Conservation (phyloP, 2,329 filamentous ascomycete species). For the Mycogone perniciosa region DNA sequence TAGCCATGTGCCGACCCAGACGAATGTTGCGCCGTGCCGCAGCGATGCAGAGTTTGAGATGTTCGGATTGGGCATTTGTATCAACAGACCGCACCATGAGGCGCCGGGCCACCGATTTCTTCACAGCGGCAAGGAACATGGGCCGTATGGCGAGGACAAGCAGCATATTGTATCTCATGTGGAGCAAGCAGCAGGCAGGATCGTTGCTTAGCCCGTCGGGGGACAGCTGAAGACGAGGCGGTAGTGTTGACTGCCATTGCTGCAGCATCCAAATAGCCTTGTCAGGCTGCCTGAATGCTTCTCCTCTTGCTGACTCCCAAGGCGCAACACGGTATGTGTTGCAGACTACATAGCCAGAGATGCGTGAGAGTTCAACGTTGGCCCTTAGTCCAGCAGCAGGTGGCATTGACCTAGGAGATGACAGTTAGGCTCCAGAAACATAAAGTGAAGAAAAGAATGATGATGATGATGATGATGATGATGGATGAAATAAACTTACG, state of each 20-base stretch:
- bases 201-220: conserved; percentile 32
- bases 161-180: conserved; percentile 46
- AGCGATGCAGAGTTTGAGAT: conserved; percentile 34
- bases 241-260: conserved; percentile 35
- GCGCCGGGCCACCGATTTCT: conserved; percentile 38
- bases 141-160: conserved; percentile 43
- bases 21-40: conserved; percentile 41
- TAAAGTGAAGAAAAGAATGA: background rate
- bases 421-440: background rate
- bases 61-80: conserved; percentile 18
- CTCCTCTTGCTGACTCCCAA: conserved; percentile 19
- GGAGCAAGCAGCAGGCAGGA: conserved; percentile 38
- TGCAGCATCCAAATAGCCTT: conserved; percentile 36
- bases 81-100: conserved; percentile 24
- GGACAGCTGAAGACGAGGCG: conserved; percentile 31
- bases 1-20: conserved; percentile 35
- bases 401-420: conserved; percentile 33
- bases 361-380: conserved; percentile 40
- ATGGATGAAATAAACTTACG: conserved; percentile 27
- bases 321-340: conserved; percentile 39
- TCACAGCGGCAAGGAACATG: conserved; percentile 41
- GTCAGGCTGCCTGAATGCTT: conserved; percentile 29
- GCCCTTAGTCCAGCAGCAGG: conserved; percentile 38
- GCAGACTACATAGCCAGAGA: conserved; percentile 42
- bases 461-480: background rate